Evolutionary conservation across 768 basidiomycete species (phyloP).

Genomic region (Lactarius tabidus): DNA sequence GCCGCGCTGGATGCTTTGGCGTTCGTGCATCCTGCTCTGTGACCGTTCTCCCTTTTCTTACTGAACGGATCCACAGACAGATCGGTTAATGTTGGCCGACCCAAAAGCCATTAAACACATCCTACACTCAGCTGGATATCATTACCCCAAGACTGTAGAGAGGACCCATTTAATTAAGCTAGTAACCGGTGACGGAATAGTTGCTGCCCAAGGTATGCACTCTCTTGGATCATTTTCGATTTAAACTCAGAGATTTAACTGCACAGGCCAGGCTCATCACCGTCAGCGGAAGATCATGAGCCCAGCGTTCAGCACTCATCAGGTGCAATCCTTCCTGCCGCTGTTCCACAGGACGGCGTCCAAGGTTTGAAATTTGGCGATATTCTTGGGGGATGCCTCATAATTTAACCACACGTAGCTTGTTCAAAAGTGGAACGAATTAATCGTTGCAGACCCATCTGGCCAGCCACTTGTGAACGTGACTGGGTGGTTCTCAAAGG

Average conservation of each 20-base stretch:
- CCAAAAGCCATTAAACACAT: slow-evolving; percentile 30
- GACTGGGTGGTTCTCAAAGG: slow-evolving; percentile 26
- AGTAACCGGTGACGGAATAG: slow-evolving; percentile 24
- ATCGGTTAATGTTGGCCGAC: neutral
- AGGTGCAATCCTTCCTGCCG: slow-evolving; percentile 28
- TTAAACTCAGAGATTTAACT: neutral
- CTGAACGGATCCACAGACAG: slow-evolving; percentile 18
- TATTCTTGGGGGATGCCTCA: neutral
- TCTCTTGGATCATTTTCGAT: neutral
- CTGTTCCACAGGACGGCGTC: slow-evolving; percentile 25
- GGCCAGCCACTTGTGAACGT: slow-evolving; percentile 22
- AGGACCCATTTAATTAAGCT: slow-evolving; percentile 17
- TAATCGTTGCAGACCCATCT: slow-evolving; percentile 9
- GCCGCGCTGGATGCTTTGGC: slow-evolving; percentile 25
- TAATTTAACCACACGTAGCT: slow-evolving; percentile 17
- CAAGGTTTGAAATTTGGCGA: slow-evolving; percentile 19
- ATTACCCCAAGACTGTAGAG: slow-evolving; percentile 20
- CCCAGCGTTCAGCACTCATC: slow-evolving; percentile 28
- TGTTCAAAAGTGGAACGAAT: slow-evolving; percentile 28
- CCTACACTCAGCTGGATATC: slow-evolving; percentile 31
- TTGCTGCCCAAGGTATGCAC: slow-evolving; percentile 24
- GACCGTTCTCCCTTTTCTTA: neutral
- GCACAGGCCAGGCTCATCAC: slow-evolving; percentile 25
- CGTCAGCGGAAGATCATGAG: slow-evolving; percentile 31
- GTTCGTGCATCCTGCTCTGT: slow-evolving; percentile 18